Evolutionary conservation across 2,329 filamentous ascomycete species (phyloP), one percentile per base, ranked within the genome.

Genomic region (Botrytis tulipae): DNA sequence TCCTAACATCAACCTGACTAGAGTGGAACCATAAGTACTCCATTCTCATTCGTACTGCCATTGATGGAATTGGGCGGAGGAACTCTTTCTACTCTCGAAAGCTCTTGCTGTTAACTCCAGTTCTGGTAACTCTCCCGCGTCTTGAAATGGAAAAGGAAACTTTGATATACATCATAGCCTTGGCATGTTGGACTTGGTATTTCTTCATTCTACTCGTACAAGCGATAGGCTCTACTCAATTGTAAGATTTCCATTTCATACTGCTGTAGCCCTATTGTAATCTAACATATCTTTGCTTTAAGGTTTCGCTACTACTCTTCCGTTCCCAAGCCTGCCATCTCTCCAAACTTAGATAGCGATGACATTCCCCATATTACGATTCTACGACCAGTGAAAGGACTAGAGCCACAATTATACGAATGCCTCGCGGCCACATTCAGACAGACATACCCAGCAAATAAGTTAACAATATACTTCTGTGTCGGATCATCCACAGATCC

Each of bases 301-400:
- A 88, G 89, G 75, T 87, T 88, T 78, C 85, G 84, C 60, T 81
- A 86, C 78, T 89, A 88, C 80, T 88, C 87, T 0, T 82, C 81
- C 2, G 84, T 82, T 4, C 86, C 86, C 3, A 79, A 81, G n/a
- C 82, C 84, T 9, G 84, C 88, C 8, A 80, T 87, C 25, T 89
- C 89, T 4, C 83, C 88, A 2, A 82, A 82, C 0, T 82, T 91
- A 1, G 82, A 83, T 6, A 79, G 83, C 59, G 81, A 87, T 76
- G 83, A 90, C 57, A 85, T 94, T 4, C 95, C 95, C 25, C 91
- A 93, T 83, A 87, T 99, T 79, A 98, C 96, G 46, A 88, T 97
- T 75, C 94, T 99, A 77, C 92, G 96, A 3, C 97, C 96, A 0
- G 91, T 97, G 76, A 98, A 98, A 83, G 96, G 95, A 75, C 87